phyloP scores from a whole-genome alignment of 2,329 filamentous ascomycete genomes.

The Cladophialophora exuberans region DNA sequence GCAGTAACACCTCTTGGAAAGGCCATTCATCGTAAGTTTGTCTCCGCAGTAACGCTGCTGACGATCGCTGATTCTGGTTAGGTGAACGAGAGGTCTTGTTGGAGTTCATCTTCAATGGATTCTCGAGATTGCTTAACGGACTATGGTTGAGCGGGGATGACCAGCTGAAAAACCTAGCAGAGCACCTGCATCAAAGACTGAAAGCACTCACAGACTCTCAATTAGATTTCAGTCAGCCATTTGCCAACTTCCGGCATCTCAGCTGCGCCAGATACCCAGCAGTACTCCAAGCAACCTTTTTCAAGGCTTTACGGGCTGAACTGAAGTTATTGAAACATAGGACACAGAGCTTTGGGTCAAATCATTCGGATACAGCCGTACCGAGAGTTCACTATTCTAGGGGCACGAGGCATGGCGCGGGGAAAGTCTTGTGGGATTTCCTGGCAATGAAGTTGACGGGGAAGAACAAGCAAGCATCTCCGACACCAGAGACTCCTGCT shows the following conservation, averaged over 20 bases:
- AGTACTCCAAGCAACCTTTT: background rate
- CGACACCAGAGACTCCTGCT: background rate
- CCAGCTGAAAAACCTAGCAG: background rate
- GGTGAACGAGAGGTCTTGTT: conserved; percentile 3
- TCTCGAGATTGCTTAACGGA: background rate
- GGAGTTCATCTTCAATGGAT: conserved; percentile 1
- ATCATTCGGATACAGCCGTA: background rate
- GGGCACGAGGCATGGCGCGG: background rate
- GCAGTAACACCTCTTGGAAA: conserved; percentile 1
- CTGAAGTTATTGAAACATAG: background rate
- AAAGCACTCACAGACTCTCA: background rate
- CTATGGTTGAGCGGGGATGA: background rate
- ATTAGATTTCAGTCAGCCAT: conserved; percentile 2
- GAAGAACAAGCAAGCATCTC: background rate
- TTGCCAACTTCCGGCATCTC: background rate
- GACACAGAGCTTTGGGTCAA: background rate
- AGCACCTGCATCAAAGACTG: background rate
- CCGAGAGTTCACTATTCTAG: background rate
- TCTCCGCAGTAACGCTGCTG: background rate
- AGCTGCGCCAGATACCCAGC: background rate
- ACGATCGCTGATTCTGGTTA: background rate
- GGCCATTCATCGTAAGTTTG: conserved; percentile 5
- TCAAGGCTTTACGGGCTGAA: background rate
- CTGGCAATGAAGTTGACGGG: background rate
- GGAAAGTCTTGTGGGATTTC: background rate